Evolutionary conservation across 306 rosid species (phyloP), one percentile per base, ranked within the genome.

Genomic region (Pyrus bretschneideri): DNA sequence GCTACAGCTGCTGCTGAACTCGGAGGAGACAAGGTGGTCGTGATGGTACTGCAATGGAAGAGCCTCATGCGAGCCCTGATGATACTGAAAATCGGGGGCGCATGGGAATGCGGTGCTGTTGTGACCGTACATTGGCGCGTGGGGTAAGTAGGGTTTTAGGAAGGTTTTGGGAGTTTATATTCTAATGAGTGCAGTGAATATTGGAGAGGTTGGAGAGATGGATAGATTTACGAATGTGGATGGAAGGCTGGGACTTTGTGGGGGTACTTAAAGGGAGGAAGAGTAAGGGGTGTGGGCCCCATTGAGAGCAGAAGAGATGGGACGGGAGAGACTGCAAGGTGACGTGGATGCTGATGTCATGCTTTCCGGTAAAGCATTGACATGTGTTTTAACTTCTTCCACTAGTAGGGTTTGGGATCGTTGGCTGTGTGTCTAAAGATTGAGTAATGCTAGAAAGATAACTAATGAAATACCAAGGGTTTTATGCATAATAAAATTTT

Each of bases 301-400:
- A 49, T 49, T 70, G 3, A 13, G 35, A 45, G 33, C 51, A 65
- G 45, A 21, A 18, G 69, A 6, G 58, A 63, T 15, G 76, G 54
- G 77, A 74, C 35, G 30, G 11, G 77, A 49, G 55, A 15, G 55
- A 42, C 59, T 75, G 69, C 72, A 63, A 6, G 63, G 31, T 89
- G 95, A 89, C 88, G 93, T 83, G 93, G 85, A 81, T 11, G 73
- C 70, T 93, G 89, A 88, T 81, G 91, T 85, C 85, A 85, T 19
- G 0, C 33, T 30, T 22, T 57, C 1, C 17, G n/a, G 42, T 1
- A 74, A 69, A 42, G 81, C 85, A 93, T 91, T 93, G 97, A 91
- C 97, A 79, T 79, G 0, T 1, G 17, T 49, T 49, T 49, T n/a
- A 2, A 3, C 40, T 31, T 21, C 44, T 0, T 9, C 21, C 2